A percentile compares a stretch with the other conserved stretches of the same genome.
phyloP scores from a whole-genome alignment of 1,284 basidiomycete species.

The Puccinia horiana region DNA sequence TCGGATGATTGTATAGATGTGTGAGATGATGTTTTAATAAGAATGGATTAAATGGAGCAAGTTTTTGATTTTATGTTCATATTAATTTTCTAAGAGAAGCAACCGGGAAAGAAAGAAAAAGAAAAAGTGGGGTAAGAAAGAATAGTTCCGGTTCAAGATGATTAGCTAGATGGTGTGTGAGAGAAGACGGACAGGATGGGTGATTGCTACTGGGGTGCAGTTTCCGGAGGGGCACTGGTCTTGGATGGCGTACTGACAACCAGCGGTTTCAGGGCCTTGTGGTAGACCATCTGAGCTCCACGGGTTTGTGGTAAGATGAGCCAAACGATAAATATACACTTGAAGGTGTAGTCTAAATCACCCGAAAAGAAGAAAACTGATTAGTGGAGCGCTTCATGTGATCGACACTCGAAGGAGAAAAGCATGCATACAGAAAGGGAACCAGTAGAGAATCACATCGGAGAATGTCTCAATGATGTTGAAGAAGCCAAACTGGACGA shows the following conservation, averaged over 20 bases:
- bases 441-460: conserved; percentile 62
- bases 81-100: no score
- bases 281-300: conserved; percentile 45
- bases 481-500: conserved; percentile 84
- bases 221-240: conserved; percentile 42
- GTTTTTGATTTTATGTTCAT: no score
- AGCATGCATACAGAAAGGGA: conserved; percentile 44
- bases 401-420: not conserved
- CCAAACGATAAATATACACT: conserved; percentile 49
- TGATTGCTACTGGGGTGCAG: conserved; percentile 37
- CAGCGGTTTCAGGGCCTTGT: conserved; percentile 41
- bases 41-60: no score
- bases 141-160: no score
- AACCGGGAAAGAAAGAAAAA: no score
- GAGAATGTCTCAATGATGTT: conserved; percentile 79
- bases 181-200: not conserved
- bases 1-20: no score
- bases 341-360: conserved; percentile 46
- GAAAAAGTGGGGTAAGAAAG: no score
- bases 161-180: no score
- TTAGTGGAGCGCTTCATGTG: not conserved
- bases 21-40: no score
- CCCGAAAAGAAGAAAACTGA: not conserved
- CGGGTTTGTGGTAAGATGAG: conserved; percentile 49
- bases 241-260: conserved; percentile 40